Evolutionary conservation across 2,329 filamentous ascomycete species (phyloP).

Genomic region (Cladosporium cucumerinum): DNA sequence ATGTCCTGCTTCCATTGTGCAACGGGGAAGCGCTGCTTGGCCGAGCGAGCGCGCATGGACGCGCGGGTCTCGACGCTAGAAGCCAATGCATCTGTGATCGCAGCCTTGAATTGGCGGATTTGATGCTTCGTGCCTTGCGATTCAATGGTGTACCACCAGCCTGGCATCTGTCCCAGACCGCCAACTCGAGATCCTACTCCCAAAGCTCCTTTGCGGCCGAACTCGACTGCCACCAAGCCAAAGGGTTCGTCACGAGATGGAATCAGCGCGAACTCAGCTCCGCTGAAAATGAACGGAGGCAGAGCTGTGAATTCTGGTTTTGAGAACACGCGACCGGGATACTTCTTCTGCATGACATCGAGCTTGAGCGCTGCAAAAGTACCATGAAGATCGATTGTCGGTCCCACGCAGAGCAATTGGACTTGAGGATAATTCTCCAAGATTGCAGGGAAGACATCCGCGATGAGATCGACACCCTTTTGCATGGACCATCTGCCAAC

Average conservation of each 20-base stretch:
- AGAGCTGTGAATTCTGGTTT: conserved; percentile 65
- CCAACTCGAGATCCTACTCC: conserved; percentile 65
- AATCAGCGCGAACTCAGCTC: conserved; percentile 66
- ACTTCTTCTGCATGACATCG: conserved; percentile 61
- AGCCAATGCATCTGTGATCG: conserved; percentile 58
- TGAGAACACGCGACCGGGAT: conserved; percentile 63
- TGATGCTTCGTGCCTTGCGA: conserved; percentile 61
- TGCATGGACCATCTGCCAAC: conserved; percentile 68
- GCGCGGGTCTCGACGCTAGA: conserved; percentile 56
- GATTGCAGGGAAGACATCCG: conserved; percentile 64
- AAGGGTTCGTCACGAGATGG: conserved; percentile 68
- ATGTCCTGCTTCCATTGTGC: conserved; percentile 64
- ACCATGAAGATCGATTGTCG: conserved; percentile 66
- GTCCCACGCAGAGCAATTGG: conserved; percentile 62
- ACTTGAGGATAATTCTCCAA: conserved; percentile 58
- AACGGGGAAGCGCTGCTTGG: conserved; percentile 64
- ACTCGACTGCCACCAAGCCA: conserved; percentile 65
- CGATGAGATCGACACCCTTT: conserved; percentile 66
- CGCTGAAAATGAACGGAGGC: conserved; percentile 63
- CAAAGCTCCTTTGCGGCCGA: conserved; percentile 64
- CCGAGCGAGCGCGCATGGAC: conserved; percentile 62
- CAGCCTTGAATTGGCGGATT: conserved; percentile 61
- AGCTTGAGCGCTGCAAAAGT: conserved; percentile 66
- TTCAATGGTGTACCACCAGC: conserved; percentile 69
- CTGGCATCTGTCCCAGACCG: conserved; percentile 66